phyloP scores from a whole-genome alignment of 2,329 filamentous ascomycete genomes.

The Moelleriella libera region DNA sequence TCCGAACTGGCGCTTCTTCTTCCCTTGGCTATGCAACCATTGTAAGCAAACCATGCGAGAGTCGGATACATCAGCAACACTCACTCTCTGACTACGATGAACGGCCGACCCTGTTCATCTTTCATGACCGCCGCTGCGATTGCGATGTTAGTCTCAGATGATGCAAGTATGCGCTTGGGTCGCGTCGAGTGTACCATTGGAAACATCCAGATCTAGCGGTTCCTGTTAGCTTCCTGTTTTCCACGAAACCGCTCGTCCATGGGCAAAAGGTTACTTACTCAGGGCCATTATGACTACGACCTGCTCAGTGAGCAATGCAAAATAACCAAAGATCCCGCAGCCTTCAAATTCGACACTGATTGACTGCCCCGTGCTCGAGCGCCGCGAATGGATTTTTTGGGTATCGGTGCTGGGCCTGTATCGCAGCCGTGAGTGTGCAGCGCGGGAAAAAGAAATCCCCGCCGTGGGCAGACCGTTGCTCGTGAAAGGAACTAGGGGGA shows the following conservation, averaged over 20 bases:
- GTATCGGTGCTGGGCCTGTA: conserved; percentile 1
- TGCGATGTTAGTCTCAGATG: not conserved
- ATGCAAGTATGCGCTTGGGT: not conserved
- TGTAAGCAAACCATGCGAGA: conserved; percentile 8
- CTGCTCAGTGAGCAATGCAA: conserved; percentile 10
- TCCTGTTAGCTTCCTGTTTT: conserved; percentile 10
- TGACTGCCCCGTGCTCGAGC: conserved; percentile 9
- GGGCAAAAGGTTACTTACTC: conserved; percentile 14
- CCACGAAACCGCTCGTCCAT: not conserved
- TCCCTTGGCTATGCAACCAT: conserved; percentile 58
- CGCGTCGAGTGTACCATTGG: conserved; percentile 44
- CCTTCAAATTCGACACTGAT: conserved; percentile 12
- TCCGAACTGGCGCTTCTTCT: conserved; percentile 92
- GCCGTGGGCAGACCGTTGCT: not conserved
- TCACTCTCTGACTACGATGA: conserved; percentile 96
- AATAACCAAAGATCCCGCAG: too few relatives aligned
- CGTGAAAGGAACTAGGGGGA: not conserved
- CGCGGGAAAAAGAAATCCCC: conserved; percentile 16
- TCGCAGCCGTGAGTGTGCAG: conserved; percentile 10
- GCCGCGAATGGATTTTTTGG: conserved; percentile 17
- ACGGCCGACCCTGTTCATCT: conserved; percentile 93
- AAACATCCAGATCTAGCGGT: conserved; percentile 61
- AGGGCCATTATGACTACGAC: conserved; percentile 20
- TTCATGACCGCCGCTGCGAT: conserved; percentile 61
- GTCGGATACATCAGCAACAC: not conserved